Evolutionary conservation across 2,329 filamentous ascomycete species (phyloP).

Genomic region (Mariannaea elegans): DNA sequence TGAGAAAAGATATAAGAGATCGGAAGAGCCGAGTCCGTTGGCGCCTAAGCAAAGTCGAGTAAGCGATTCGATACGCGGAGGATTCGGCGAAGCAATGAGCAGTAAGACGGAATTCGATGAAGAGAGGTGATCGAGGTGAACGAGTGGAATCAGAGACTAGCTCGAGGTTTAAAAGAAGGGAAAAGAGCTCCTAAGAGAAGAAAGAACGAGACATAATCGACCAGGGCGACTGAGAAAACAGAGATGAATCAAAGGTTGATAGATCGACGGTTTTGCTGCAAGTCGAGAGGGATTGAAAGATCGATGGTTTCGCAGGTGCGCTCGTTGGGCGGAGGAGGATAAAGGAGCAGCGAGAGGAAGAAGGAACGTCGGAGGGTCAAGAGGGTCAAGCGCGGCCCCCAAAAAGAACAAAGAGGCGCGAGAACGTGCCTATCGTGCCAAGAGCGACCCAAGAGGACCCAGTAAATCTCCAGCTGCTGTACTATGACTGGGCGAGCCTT

Average conservation of each 20-base stretch:
- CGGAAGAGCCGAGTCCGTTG: slow-evolving; percentile 12
- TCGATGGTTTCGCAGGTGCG: slow-evolving; percentile 34
- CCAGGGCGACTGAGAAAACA: slow-evolving; percentile 37
- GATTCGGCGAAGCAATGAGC: slow-evolving; percentile 24
- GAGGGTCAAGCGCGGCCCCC: slow-evolving; percentile 24
- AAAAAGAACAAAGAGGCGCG: slow-evolving; percentile 11
- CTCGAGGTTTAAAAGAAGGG: slow-evolving; percentile 45
- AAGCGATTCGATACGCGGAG: slow-evolving; percentile 18
- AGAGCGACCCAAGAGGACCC: slow-evolving; percentile 4
- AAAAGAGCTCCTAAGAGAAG: slow-evolving; percentile 41
- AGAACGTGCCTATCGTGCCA: slow-evolving; percentile 16
- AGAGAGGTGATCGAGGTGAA: slow-evolving; percentile 42
- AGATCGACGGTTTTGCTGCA: slow-evolving; percentile 26
- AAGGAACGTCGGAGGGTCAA: slow-evolving; percentile 33
- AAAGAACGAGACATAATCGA: slow-evolving; percentile 49
- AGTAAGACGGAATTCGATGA: slow-evolving; percentile 8
- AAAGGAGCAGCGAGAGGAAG: slow-evolving; percentile 32
- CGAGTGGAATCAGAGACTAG: slow-evolving; percentile 59
- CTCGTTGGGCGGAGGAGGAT: slow-evolving; percentile 37
- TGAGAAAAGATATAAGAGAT: slow-evolving; percentile 16
- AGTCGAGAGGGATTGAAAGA: slow-evolving; percentile 28
- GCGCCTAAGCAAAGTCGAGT: slow-evolving; percentile 7
- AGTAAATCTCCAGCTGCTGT: slow-evolving; percentile 1
- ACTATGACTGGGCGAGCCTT: slow-evolving; percentile 27
- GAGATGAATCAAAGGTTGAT: slow-evolving; percentile 27